These are phyloP conservation scores for Petunia axillaris DNA, from an alignment of 257 asterid species.

Conservation along the genomic window DNA sequence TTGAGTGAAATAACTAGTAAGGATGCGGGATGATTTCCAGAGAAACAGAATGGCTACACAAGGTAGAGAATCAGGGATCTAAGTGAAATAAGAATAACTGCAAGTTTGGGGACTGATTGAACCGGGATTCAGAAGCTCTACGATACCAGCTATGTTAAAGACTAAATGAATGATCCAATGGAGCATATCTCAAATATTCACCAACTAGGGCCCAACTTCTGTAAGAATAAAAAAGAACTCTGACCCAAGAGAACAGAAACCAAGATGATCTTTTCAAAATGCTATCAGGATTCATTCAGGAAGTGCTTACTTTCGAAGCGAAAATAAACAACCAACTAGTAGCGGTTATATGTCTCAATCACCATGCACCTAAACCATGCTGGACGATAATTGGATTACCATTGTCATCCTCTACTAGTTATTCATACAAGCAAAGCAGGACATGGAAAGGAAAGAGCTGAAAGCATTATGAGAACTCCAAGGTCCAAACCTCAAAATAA, in stretches of 20 bases:
- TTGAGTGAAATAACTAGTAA: not conserved
- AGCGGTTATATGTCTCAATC: no score
- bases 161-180: not conserved
- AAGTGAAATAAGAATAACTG: not conserved
- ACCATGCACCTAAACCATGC: not conserved
- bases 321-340: conserved; percentile 11
- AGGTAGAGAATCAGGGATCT: not conserved
- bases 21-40: not conserved
- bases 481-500: not conserved
- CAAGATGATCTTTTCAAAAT: not conserved
- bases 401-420: not conserved
- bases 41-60: not conserved
- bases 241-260: not conserved
- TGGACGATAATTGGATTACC: not conserved
- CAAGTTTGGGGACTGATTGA: not conserved
- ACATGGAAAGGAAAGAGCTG: not conserved
- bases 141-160: not conserved
- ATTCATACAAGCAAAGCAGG: not conserved
- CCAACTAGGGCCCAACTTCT: not conserved
- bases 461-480: not conserved
- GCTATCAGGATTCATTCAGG: not conserved
- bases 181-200: not conserved
- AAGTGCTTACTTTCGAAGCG: not conserved
- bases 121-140: not conserved
- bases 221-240: not conserved